A percentile compares a stretch with the other conserved stretches of the same genome.
Conservation (phyloP, 805 yeast species). For the Lipomyces japonicus region DNA sequence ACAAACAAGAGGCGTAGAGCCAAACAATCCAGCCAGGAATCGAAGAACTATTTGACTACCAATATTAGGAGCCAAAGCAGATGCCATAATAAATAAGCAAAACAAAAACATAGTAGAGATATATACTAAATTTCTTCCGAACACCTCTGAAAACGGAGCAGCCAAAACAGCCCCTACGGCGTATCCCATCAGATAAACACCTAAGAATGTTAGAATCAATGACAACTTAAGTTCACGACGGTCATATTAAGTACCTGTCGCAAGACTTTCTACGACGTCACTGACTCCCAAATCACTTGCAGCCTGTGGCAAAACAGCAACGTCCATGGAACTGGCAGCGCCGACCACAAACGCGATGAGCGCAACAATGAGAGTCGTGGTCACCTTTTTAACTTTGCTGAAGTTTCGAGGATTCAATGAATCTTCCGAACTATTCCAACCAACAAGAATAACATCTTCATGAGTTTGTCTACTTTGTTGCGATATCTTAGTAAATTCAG, state of each 20-base stretch:
- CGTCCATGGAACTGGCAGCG: slow-evolving; percentile 20
- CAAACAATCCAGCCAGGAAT: slow-evolving; percentile 71
- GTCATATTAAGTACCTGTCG: slow-evolving; percentile 16
- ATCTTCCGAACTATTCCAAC: slow-evolving; percentile 25
- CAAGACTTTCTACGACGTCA: slow-evolving; percentile 19
- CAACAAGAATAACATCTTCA: slow-evolving; percentile 15
- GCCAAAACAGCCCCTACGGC: slow-evolving; percentile 42
- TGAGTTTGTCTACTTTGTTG: too few relatives aligned
- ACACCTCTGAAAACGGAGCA: slow-evolving; percentile 68
- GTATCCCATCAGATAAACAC: slow-evolving; percentile 57
- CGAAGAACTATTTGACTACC: slow-evolving; percentile 59
- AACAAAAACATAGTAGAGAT: slow-evolving; percentile 41
- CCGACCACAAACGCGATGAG: slow-evolving; percentile 22
- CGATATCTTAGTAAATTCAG: too few relatives aligned
- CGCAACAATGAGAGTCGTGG: slow-evolving; percentile 18
- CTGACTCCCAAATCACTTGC: slow-evolving; percentile 16
- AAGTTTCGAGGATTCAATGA: slow-evolving; percentile 21
- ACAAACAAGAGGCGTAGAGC: slow-evolving; percentile 78
- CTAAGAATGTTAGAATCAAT: neutral
- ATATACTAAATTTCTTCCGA: slow-evolving; percentile 65
- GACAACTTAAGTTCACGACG: neutral
- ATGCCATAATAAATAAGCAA: slow-evolving; percentile 25
- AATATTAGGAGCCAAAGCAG: slow-evolving; percentile 52
- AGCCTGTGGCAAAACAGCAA: slow-evolving; percentile 18
- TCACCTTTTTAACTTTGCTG: slow-evolving; percentile 1